Base-by-base conservation (phyloP, 148 eudicot species). In the Cornus kousa region DNA sequence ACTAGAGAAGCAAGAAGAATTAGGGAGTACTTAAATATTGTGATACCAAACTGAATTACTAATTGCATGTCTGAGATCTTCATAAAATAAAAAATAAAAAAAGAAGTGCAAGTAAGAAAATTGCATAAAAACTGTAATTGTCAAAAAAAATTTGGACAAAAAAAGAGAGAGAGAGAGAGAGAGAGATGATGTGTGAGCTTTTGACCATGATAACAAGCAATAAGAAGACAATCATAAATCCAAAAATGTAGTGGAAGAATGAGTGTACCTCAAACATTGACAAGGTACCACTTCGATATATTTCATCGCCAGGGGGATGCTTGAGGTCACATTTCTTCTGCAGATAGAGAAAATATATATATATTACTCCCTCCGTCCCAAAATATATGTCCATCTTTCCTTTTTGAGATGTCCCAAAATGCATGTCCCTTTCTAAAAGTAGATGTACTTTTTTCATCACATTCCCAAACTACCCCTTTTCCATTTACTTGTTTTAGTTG, bases 241-340 rank as follows among this genome's bases (percentile, higher is more conserved):
- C 37, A 35, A 35, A 35, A 35, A 35, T 0, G 0, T 46, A 68
- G 73, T n/a, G 43, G 24, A 23, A 72, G 28, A 77, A 20, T 9
- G 59, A 73, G 57, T 66, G 68, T 81, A 95, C 98, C 99, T 95
- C 99, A 86, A 95, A 95, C 99, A 95, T 95, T 74, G 99, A 95
- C 84, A 95, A 77, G 68, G 99, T 95, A 71, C 97, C 97, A 79
- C 94, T 87, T 48, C 99, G 88, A 83, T 95, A 95, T 64, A 95
- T 95, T 86, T 95, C 99, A 86, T 95, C 99, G 67, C 99, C 99
- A 75, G 99, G 99, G 79, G 99, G 99, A 82, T 95, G 97, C 88
- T 95, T 95, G 73, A 95, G 99, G 76, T 95, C 99, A 76, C 99
- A 95, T 91, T 95, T 95, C 80, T 77, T 93, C 99, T 95, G 78